phyloP scores from a whole-genome alignment of 805 yeast genomes.

The Metschnikowia orientalis region DNA sequence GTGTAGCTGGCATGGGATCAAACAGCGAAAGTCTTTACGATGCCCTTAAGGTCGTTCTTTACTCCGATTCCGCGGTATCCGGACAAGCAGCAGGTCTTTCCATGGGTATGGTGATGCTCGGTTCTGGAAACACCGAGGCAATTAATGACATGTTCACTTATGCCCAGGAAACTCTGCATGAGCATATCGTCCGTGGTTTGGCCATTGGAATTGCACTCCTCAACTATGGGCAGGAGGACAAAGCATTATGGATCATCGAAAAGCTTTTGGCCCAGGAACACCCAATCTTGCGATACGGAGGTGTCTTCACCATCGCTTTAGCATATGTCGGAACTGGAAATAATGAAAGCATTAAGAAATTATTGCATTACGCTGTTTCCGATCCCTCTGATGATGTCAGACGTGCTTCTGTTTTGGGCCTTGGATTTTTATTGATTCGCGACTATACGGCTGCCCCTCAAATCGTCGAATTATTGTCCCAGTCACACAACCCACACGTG shows the following conservation, averaged over 20 bases:
- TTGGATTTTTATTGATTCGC: constrained; percentile 87
- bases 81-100: constrained; percentile 96
- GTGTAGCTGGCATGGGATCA: constrained; percentile 96
- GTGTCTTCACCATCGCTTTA: constrained; percentile 87
- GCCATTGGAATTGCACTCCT: constrained; percentile 85
- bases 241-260: constrained; percentile 66
- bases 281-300: constrained; percentile 89
- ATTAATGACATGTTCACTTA: constrained; percentile 78
- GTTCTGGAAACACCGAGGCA: constrained; percentile 71
- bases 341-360: constrained; percentile 77
- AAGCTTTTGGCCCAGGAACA: constrained; percentile 69
- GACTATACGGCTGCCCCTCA: constrained; percentile 93
- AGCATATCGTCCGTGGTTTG: constrained; percentile 88
- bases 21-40: constrained; percentile 71
- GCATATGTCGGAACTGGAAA: constrained; percentile 97
- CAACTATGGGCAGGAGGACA: constrained; percentile 79
- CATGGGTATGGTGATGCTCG: constrained; percentile 94
- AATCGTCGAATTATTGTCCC: constrained; percentile 86
- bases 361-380: constrained; percentile 90
- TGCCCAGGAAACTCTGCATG: constrained; percentile 95
- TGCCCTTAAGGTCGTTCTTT: constrained; percentile 75
- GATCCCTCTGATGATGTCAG: constrained; percentile 96
- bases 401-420: constrained; percentile 87
- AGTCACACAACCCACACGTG: constrained; percentile 96
- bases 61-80: constrained; percentile 86